Base-by-base conservation (phyloP, 805 yeast genomes). In the Isabelozyma heimii region DNA sequence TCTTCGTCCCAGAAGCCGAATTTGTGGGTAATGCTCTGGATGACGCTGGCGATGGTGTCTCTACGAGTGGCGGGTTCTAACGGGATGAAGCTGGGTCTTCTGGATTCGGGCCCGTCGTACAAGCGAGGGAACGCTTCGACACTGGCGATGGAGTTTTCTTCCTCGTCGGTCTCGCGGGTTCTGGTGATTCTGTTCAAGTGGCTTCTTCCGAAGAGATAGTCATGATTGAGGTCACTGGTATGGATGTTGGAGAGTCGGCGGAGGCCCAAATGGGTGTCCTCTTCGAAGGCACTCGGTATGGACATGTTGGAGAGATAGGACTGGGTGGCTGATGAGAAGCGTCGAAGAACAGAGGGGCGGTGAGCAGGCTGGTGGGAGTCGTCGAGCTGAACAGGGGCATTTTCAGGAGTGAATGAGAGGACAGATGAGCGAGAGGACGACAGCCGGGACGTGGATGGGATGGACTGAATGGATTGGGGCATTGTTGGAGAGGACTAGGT, bases 1-100 rank as follows among this genome's bases (percentile, higher is more conserved):
- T 57, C 67, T 45, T 57, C 49, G 46, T 66, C 70, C 70, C 70
- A 66, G 48, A 58, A 60, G 10, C 43, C 68, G 53, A 47, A 60
- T 41, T 47, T 66, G 52, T 40, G 46, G 35, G 59, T 52, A 42
- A 58, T 42, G 8, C 43, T 45, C 47, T 63, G 65, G 26, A 64
- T 51, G 7, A 59, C 54, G 5, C 61, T 44, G 1, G 44, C 61
- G 12, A 62, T 56, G 8, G 69, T 62, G 33, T 61, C 56, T 15
- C 46, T 50, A 20, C 65, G 49, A 17, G 42, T 3, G 27, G 24
- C n/a, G 5, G 27, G n/a, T 4, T 56, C 44, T 35, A 43, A 43
- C 30, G 14, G 38, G 35, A 9, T 7, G 35, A 30, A 37, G 15
- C 40, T 15, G 30, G 41, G n/a, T 28, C 43, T 37, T 37, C 13